Conservation (phyloP, 2,329 filamentous ascomycete species). For the Sphaerulina vaccinii region DNA sequence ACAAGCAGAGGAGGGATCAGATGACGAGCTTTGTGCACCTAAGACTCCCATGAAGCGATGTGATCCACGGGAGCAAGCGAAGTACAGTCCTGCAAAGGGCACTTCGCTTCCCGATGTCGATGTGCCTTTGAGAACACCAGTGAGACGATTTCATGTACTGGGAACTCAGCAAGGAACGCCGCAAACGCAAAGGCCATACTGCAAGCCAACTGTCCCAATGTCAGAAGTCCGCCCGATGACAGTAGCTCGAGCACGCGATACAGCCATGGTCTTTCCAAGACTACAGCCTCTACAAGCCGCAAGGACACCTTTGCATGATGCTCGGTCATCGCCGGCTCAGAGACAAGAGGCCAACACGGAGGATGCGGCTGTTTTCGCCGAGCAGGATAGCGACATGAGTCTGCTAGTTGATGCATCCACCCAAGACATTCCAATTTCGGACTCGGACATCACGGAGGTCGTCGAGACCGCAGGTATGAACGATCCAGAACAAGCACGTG, state of each 20-base stretch:
- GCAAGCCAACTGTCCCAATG: slow-evolving; percentile 21
- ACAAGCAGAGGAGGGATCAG: slow-evolving; percentile 24
- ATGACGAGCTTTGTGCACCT: slow-evolving; percentile 36
- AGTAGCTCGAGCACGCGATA: slow-evolving; percentile 25
- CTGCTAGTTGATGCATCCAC: slow-evolving; percentile 5
- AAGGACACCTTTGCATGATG: neutral
- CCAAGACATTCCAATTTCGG: neutral
- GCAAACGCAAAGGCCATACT: slow-evolving; percentile 29
- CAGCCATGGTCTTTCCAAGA: slow-evolving; percentile 29
- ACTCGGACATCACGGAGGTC: neutral
- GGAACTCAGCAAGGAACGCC: slow-evolving; percentile 29
- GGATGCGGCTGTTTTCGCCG: slow-evolving; percentile 1
- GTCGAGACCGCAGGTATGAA: neutral
- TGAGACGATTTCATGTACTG: slow-evolving; percentile 22
- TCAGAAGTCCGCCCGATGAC: slow-evolving; percentile 28
- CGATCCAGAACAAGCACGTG: neutral
- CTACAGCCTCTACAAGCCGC: slow-evolving; percentile 16
- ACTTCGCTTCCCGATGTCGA: slow-evolving; percentile 12
- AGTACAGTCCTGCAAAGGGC: slow-evolving; percentile 22
- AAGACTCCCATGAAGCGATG: slow-evolving; percentile 37
- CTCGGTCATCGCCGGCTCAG: neutral
- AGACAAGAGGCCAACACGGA: neutral
- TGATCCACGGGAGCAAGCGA: slow-evolving; percentile 22
- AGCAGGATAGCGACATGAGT: slow-evolving; percentile 12
- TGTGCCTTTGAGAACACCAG: slow-evolving; percentile 25